A percentile compares a stretch with the other conserved stretches of the same genome.
Evolutionary conservation across 2,329 filamentous ascomycete genomes (phyloP).

Genomic region (Nemania sp.): DNA sequence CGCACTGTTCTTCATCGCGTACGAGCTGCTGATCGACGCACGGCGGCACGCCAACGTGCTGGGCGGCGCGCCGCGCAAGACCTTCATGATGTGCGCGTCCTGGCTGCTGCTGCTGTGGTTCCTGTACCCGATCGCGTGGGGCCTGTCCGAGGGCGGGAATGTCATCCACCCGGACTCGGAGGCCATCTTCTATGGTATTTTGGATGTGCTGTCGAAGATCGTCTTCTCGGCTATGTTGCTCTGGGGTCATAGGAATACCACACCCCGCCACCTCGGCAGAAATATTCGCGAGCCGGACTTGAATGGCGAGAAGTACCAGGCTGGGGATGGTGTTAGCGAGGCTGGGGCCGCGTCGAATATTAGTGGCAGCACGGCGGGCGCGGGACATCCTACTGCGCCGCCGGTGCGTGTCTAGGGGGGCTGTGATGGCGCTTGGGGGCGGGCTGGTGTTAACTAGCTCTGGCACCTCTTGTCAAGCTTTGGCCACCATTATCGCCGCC

Average conservation of each 20-base stretch:
- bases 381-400: conserved; percentile 14
- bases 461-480: neutral
- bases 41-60: conserved; percentile 58
- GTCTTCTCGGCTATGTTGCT: conserved; percentile 64
- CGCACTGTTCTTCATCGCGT: conserved; percentile 63
- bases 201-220: conserved; percentile 68
- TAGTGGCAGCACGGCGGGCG: conserved; percentile 16
- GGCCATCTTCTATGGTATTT: conserved; percentile 68
- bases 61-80: conserved; percentile 55
- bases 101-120: conserved; percentile 66
- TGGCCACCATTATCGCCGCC: neutral
- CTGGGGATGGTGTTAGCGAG: neutral
- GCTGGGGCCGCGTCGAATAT: conserved; percentile 24
- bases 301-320: conserved; percentile 29
- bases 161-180: conserved; percentile 68
- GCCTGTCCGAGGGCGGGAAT: conserved; percentile 65
- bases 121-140: conserved; percentile 68
- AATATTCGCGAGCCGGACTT: conserved; percentile 39
- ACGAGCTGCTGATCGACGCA: conserved; percentile 58
- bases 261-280: conserved; percentile 59
- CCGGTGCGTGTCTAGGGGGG: neutral
- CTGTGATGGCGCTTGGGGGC: too few relatives aligned
- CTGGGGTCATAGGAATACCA: conserved; percentile 65
- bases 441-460: neutral
- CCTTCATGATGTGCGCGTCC: conserved; percentile 59